phyloP scores from a whole-genome alignment of 2,329 filamentous ascomycete genomes.

The Xylogone sp. region DNA sequence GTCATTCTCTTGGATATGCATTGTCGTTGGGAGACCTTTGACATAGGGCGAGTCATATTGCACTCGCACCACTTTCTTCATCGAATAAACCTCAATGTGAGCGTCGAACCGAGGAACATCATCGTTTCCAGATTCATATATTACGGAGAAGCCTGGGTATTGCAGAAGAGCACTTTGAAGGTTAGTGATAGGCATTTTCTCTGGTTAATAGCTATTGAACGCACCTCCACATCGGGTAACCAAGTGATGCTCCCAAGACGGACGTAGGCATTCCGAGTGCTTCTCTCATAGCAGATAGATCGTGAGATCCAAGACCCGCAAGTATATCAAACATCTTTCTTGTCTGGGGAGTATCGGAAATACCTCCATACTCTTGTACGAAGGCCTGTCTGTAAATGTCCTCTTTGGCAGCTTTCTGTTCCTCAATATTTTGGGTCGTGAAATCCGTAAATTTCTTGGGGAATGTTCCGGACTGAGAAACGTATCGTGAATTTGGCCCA shows the following conservation, averaged over 20 bases:
- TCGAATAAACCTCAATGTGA: conserved; percentile 47
- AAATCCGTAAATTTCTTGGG: conserved; percentile 40
- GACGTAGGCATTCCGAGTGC: conserved; percentile 44
- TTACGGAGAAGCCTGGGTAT: conserved; percentile 42
- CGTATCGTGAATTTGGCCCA: conserved; percentile 48
- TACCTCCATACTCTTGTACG: conserved; percentile 20
- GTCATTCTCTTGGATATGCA: conserved; percentile 30
- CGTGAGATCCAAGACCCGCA: conserved; percentile 47
- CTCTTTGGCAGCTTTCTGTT: conserved; percentile 9
- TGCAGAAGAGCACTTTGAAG: conserved; percentile 25
- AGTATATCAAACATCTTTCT: conserved; percentile 30
- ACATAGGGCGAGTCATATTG: conserved; percentile 55
- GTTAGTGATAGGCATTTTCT: not conserved
- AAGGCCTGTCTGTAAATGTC: conserved; percentile 6
- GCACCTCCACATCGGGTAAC: not conserved
- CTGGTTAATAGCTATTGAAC: not conserved
- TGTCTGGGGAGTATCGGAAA: conserved; percentile 31
- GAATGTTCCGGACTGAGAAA: conserved; percentile 45
- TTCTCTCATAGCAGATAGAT: conserved; percentile 52
- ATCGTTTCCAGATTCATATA: conserved; percentile 55
- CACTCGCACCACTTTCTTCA: conserved; percentile 49
- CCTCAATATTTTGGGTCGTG: conserved; percentile 19
- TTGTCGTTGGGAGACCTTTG: conserved; percentile 49
- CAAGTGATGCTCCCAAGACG: conserved; percentile 38
- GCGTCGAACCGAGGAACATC: conserved; percentile 50